Base-by-base conservation (phyloP, 176 grass and related monocot genomes). In the Aegilops longissima region DNA sequence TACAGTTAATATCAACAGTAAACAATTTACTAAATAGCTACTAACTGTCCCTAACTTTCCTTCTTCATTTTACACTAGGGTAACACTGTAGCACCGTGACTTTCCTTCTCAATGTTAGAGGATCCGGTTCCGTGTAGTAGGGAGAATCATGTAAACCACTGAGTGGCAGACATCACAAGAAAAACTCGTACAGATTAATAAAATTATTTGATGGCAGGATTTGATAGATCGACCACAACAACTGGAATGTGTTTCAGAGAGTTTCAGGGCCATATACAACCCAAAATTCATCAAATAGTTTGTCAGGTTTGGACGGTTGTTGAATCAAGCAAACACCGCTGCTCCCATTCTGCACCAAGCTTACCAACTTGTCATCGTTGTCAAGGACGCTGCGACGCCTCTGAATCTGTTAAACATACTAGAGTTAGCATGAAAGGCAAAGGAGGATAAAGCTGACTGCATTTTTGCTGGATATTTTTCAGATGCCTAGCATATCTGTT, bases 361-460 rank as follows among this genome's bases (percentile, higher is more conserved):
- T 76, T 30, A 30, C 44, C 73, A 39, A 18, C 86, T 97, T 92
- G 77, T 97, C 90, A 74, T 97, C 95, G 4, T 97, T 88, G 21
- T 94, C 92, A 65, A 97, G 92, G 58, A 97, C 95, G 74, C 80
- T 97, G 44, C 92, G 86, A 12, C 92, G 92, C 81, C 92, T 94
- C 88, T 97, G 95, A 78, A 97, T 97, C 95, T 97, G 92, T n/a
- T 27, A 62, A 82, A 35, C 9, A 34, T 85, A 81, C 1, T 24
- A 65, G 71, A 49, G 61, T 84, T 58, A 23, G 33, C 1, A 25
- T 29, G 34, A 9, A 77, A 8, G 51, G 5, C 7, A 52, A 12
- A 29, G 2, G 4, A 24, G 7, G 3, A 51, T 52, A 44, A 52
- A 76, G 47, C 7, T 30, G 24, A 52, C 3, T 76, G 44, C 7